phyloP scores from a whole-genome alignment of 2,329 filamentous ascomycete genomes.

The Chaetomiaceae sp. region DNA sequence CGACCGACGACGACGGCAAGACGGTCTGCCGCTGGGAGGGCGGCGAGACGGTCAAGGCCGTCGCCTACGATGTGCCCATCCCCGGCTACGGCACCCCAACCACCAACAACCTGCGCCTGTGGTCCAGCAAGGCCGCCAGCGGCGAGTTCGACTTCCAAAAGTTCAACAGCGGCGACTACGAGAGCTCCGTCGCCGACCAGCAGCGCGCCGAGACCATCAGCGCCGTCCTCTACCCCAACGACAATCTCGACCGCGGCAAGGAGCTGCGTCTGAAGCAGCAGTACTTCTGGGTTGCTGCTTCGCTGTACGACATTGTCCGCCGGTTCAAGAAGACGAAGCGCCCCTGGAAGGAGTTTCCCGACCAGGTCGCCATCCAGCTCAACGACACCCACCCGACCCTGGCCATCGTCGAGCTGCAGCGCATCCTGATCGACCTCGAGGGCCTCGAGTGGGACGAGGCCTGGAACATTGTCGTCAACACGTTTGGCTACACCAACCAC shows the following conservation, averaged over 20 bases:
- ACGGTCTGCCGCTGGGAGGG: conserved; percentile 76
- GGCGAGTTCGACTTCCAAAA: conserved; percentile 99
- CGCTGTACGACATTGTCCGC: conserved; percentile 90
- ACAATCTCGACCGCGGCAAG: conserved; percentile 94
- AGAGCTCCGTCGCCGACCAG: conserved; percentile 96
- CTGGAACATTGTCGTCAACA: conserved; percentile 74
- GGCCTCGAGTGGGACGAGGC: conserved; percentile 90
- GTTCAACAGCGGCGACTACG: conserved; percentile 97
- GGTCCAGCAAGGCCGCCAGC: conserved; percentile 95
- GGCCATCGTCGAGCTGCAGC: conserved; percentile 91
- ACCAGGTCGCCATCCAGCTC: conserved; percentile 93
- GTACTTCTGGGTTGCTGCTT: conserved; percentile 99
- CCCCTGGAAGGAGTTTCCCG: conserved; percentile 85
- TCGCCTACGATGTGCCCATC: conserved; percentile 89
- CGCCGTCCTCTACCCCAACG: conserved; percentile 93
- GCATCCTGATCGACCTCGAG: conserved; percentile 85
- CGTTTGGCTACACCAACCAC: conserved; percentile 97
- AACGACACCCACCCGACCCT: conserved; percentile 97
- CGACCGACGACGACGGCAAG: conserved; percentile 72
- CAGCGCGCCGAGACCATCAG: conserved; percentile 99
- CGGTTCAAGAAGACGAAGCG: conserved; percentile 97
- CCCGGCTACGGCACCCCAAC: conserved; percentile 86
- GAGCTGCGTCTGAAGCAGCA: conserved; percentile 97
- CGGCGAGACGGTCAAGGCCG: conserved; percentile 85
- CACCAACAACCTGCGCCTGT: conserved; percentile 94